phyloP scores from a whole-genome alignment of 805 yeast genomes.

The Priceomyces fermenticarens region DNA sequence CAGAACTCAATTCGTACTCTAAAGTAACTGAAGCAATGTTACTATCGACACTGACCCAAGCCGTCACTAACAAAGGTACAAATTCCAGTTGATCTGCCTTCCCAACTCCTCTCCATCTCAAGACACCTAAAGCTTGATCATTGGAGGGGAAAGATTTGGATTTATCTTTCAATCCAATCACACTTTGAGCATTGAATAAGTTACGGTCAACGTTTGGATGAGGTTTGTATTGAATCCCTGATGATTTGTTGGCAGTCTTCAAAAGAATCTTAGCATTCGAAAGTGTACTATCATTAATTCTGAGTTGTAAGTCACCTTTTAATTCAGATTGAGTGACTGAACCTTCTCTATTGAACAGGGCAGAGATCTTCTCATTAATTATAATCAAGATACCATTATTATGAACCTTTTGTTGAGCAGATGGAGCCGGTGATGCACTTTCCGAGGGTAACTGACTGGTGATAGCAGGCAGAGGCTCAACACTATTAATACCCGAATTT shows the following conservation, averaged over 20 bases:
- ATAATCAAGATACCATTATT: slow-evolving; percentile 81
- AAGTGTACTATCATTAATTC: slow-evolving; percentile 73
- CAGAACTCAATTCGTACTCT: slow-evolving; percentile 74
- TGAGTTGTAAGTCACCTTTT: slow-evolving; percentile 86
- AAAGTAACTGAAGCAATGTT: slow-evolving; percentile 71
- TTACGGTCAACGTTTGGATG: slow-evolving; percentile 93
- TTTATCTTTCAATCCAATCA: slow-evolving; percentile 74
- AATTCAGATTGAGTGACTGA: slow-evolving; percentile 64
- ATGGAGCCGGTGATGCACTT: slow-evolving; percentile 22
- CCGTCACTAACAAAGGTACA: slow-evolving; percentile 70
- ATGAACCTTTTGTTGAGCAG: slow-evolving; percentile 25
- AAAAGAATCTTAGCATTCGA: slow-evolving; percentile 66
- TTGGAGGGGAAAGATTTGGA: slow-evolving; percentile 84
- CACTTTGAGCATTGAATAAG: slow-evolving; percentile 53
- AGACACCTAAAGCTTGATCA: slow-evolving; percentile 85
- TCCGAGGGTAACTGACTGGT: slow-evolving; percentile 13
- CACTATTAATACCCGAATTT: not conserved
- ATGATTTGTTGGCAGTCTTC: slow-evolving; percentile 44
- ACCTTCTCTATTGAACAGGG: slow-evolving; percentile 84
- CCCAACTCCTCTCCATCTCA: slow-evolving; percentile 85
- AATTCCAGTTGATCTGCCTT: slow-evolving; percentile 54
- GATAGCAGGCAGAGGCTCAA: slow-evolving; percentile 7
- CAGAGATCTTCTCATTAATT: slow-evolving; percentile 72
- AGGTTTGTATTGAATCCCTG: slow-evolving; percentile 75
- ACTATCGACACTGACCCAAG: slow-evolving; percentile 76